A percentile compares a stretch with the other conserved stretches of the same genome.
phyloP scores from a whole-genome alignment of 352 stramenopile species.

The Phytopythium ostracodes region DNA sequence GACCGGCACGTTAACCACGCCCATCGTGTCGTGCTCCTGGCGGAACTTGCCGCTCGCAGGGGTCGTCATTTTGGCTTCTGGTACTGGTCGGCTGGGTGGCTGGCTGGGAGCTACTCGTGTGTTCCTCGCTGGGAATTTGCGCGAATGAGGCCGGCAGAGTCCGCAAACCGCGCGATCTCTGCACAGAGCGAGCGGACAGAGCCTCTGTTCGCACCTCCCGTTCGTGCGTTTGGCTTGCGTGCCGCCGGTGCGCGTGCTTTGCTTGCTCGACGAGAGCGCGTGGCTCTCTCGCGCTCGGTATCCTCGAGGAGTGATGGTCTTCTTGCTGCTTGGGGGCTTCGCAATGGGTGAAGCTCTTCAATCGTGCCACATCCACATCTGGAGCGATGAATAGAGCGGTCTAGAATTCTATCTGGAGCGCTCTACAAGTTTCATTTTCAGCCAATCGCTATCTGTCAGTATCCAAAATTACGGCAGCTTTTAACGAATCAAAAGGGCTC shows the following conservation, averaged over 20 bases:
- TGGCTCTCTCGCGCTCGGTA: background rate
- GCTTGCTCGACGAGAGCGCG: background rate
- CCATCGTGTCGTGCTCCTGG: constrained; percentile 52
- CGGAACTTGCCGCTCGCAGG: constrained; percentile 20
- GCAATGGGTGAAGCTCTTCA: background rate
- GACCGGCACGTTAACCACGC: constrained; percentile 41
- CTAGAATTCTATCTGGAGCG: background rate
- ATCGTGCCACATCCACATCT: background rate
- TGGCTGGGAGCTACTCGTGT: background rate
- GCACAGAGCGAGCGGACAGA: background rate
- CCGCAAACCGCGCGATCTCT: background rate
- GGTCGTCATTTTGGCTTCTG: constrained; percentile 4
- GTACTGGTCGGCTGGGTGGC: background rate
- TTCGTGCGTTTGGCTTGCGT: no score
- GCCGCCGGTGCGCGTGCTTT: background rate
- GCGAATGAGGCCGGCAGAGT: background rate
- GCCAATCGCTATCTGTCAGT: no score
- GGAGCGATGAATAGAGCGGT: background rate
- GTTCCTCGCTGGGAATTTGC: background rate
- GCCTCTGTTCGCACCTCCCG: no score
- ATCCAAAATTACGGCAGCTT: no score
- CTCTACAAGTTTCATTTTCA: background rate
- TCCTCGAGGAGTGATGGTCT: background rate
- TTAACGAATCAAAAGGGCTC: no score
- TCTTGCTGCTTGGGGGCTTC: background rate